phyloP scores from a whole-genome alignment of 2,329 filamentous ascomycete species.

The Hymenoscyphus linearis region DNA sequence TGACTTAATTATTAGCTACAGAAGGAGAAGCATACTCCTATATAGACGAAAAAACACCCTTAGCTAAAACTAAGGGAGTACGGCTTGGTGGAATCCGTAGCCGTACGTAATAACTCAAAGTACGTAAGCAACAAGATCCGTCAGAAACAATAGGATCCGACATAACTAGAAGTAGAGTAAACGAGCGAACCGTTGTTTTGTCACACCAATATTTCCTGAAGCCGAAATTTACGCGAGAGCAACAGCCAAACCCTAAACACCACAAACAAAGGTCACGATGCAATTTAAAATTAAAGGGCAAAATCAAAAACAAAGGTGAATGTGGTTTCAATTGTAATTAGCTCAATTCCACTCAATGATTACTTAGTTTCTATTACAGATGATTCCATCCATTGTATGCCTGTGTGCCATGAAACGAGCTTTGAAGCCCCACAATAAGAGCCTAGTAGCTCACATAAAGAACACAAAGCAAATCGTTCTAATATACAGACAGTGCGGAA shows the following conservation, averaged over 20 bases:
- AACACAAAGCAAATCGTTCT: neutral
- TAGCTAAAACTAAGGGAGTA: too few relatives aligned
- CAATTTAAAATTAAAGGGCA: neutral
- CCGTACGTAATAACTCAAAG: too few relatives aligned
- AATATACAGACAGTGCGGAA: neutral
- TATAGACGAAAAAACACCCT: too few relatives aligned
- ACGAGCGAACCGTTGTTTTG: too few relatives aligned
- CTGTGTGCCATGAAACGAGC: neutral
- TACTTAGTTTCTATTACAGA: neutral
- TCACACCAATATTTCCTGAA: too few relatives aligned
- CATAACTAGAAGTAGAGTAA: too few relatives aligned
- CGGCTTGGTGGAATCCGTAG: too few relatives aligned
- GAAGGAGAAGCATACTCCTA: too few relatives aligned
- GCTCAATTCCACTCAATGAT: neutral
- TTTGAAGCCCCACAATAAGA: neutral
- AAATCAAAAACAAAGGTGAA: neutral
- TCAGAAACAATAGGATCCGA: too few relatives aligned
- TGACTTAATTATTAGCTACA: too few relatives aligned
- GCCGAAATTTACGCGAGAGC: too few relatives aligned
- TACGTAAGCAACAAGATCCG: too few relatives aligned
- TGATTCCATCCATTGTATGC: neutral
- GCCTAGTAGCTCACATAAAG: neutral
- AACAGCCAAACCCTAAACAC: neutral
- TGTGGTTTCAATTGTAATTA: neutral
- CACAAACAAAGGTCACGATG: neutral